Base-by-base conservation (phyloP, 2,329 filamentous ascomycete species). In the Pseudogymnoascus sp. region DNA sequence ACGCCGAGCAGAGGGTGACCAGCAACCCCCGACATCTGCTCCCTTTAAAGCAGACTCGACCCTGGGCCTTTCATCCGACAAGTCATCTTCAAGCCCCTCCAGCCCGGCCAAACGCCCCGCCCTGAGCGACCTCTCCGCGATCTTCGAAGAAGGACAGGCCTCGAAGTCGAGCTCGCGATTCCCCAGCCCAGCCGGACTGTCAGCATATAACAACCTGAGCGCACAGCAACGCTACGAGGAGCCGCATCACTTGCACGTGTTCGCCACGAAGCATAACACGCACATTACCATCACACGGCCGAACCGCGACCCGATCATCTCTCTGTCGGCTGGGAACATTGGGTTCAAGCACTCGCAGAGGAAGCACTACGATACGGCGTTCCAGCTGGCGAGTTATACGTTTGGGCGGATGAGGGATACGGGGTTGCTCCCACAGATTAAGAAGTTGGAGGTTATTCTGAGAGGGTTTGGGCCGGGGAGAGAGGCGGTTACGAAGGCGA, bases 201-300 rank as follows among this genome's bases (percentile, higher is more conserved):
- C 66, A 66, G 47, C 47, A 12, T 54, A 54, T 16, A 54, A 54
- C 47, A 54, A 54, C 47, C 8, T 29, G 47, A 54, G 26, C 23
- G 14, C 11, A 29, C 47, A 54, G 2, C 76, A 80, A 51, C 72
- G 78, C 61, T 69, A 75, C 12, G 67, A 78, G 39, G 83, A 89
- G 72, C 88, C 90, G 2, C 91, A 91, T 79, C 91, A 96, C 75
- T 83, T 99, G 67, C 91, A 96, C 78, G 81, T 99, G 74, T 93
- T 86, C 77, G 79, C 89, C 29, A 88, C 90, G 75, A 96, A 91
- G 78, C 95, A 97, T 83, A 99, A 99, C 79, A 95, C 91, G 18
- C 91, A 97, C 77, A 84, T 99, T 71, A 97, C 93, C 1, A 84
- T 97, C 68, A 91, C 92, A 21, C 87, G 88, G 71, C 93, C 95